phyloP scores from a whole-genome alignment of 2,329 filamentous ascomycete genomes.

The Cordyceps farinosa region DNA sequence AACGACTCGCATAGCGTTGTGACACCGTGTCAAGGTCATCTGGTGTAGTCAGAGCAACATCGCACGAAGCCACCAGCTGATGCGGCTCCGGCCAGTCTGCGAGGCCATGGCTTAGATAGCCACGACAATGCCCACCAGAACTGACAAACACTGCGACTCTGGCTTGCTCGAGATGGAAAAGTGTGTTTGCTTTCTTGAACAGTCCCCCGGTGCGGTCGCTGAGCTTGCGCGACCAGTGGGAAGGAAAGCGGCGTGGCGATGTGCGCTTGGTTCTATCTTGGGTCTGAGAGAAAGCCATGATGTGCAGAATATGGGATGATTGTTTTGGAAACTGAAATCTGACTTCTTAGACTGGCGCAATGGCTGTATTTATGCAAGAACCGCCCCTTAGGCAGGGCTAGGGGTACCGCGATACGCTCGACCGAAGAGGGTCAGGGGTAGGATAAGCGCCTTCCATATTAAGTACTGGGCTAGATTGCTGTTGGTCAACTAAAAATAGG shows the following conservation, averaged over 20 bases:
- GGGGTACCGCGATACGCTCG: neutral
- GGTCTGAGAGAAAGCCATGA: neutral
- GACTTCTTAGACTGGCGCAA: neutral
- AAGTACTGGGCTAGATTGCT: neutral
- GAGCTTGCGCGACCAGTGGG: neutral
- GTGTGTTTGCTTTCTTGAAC: constrained; percentile 4
- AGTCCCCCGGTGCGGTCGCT: neutral
- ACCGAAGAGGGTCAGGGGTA: neutral
- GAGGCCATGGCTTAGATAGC: neutral
- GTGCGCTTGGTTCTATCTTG: neutral
- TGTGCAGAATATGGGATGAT: neutral
- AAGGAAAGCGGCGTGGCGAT: neutral
- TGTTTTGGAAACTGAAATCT: neutral
- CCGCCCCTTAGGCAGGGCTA: neutral
- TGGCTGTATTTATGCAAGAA: neutral
- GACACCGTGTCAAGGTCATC: constrained; percentile 8
- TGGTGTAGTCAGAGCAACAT: neutral
- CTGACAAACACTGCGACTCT: neutral
- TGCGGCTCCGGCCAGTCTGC: neutral
- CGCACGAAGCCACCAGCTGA: neutral
- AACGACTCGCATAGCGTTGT: neutral
- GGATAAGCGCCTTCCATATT: neutral
- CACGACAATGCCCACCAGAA: neutral
- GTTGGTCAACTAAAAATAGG: constrained; percentile 6
- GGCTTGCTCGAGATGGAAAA: neutral